Conservation (phyloP, 306 rosid genomes). For the Begonia fuchsioides region DNA sequence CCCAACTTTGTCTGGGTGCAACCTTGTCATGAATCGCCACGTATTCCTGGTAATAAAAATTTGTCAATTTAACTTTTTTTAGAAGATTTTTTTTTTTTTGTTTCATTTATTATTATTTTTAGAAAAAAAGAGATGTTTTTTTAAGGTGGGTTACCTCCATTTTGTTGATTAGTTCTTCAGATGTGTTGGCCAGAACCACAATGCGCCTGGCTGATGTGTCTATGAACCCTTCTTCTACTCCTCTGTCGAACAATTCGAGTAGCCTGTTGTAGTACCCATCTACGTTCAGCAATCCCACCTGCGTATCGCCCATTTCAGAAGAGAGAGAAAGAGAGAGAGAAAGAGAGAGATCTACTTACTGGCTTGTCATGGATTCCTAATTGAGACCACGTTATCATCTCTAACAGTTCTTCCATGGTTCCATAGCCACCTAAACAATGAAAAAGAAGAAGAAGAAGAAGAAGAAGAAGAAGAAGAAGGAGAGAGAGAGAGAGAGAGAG, state of each 20-base stretch:
- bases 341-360: conserved; percentile 6
- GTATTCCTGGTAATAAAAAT: conserved; percentile 32
- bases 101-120: too few relatives aligned
- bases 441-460: not conserved
- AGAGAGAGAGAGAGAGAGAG: not conserved
- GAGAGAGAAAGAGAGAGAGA: conserved; percentile 3
- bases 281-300: conserved; percentile 63
- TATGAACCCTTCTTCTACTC: conserved; percentile 63
- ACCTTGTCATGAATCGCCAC: conserved; percentile 38
- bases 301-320: not conserved
- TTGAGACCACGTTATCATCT: conserved; percentile 23
- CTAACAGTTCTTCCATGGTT: conserved; percentile 22
- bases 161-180: conserved; percentile 34
- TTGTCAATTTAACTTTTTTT: conserved; percentile 4
- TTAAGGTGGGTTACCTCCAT: conserved; percentile 33
- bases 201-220: conserved; percentile 40
- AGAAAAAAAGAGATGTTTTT: not conserved
- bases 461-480: too few relatives aligned
- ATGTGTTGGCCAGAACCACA: conserved; percentile 41
- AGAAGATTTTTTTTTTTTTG: conserved; percentile 12
- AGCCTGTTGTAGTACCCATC: conserved; percentile 52
- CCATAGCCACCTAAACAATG: conserved; percentile 17
- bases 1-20: conserved; percentile 44
- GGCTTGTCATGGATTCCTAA: conserved; percentile 27
- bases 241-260: conserved; percentile 48